Percentiles rank a stretch among this genome's conserved stretches.
Evolutionary conservation across 2,329 filamentous ascomycete species (phyloP).

Genomic region (Arthrobotrys pseudoclavata): DNA sequence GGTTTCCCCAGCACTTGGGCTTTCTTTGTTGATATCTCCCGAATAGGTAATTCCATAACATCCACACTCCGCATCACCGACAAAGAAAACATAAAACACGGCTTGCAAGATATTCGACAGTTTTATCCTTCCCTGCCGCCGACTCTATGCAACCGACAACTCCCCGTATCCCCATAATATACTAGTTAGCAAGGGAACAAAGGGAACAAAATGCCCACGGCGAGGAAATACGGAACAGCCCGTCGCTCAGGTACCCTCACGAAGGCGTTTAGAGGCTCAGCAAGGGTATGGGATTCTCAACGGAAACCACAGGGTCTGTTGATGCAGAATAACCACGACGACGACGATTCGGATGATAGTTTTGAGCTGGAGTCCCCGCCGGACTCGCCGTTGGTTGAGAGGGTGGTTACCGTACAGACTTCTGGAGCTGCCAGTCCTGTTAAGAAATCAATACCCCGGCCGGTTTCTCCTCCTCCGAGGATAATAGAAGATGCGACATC

Average conservation of each 20-base stretch:
- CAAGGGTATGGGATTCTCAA: constrained; percentile 49
- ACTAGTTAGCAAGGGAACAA: neutral
- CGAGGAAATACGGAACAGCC: constrained; percentile 48
- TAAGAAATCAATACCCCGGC: neutral
- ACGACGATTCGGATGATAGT: constrained; percentile 36
- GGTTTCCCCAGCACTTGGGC: constrained; percentile 24
- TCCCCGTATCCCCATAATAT: neutral
- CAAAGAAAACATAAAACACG: neutral
- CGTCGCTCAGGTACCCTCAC: constrained; percentile 39
- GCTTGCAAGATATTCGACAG: too few species aligned
- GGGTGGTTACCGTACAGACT: constrained; percentile 8
- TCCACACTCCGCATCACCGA: constrained; percentile 6
- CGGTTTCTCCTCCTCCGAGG: neutral
- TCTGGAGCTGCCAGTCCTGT: neutral
- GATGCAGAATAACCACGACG: constrained; percentile 15
- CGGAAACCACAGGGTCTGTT: constrained; percentile 36
- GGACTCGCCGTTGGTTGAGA: constrained; percentile 33
- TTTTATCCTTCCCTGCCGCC: too few species aligned
- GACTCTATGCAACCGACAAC: neutral
- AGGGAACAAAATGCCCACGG: constrained; percentile 21
- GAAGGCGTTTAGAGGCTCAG: constrained; percentile 45
- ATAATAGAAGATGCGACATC: neutral
- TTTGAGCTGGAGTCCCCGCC: constrained; percentile 53
- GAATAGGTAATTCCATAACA: constrained; percentile 27
- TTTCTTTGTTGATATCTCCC: constrained; percentile 7